Evolutionary conservation across 176 grass and related monocot species (phyloP), one percentile per base, ranked within the genome.

Genomic region (Canna indica): DNA sequence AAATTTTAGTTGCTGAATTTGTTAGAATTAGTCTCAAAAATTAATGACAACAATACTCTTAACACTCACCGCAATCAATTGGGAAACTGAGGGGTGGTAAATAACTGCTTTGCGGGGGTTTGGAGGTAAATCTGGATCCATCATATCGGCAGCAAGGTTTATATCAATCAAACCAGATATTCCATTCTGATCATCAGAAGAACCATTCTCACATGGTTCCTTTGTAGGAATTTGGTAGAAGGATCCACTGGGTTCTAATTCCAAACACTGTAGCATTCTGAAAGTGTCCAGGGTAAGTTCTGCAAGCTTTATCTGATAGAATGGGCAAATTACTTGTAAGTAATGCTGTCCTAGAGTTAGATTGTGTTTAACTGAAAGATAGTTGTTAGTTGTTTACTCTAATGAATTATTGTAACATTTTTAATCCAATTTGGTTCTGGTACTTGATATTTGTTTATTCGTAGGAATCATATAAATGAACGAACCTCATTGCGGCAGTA

Each of bases 61-160:
- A 45, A 27, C 52, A 47, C 87, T 71, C 80, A 99, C 95, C 47
- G 95, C 87, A 81, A 99, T 85, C 79, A 94, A 84, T 78, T 90
- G 90, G 73, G 95, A 80, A 2, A 80, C 87, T 38, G 82, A 83
- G 58, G 95, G 95, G 69, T 81, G 95, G 71, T 90, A 99, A 90
- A 99, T 84, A 58, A 94, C 65, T 54, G 95, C 86, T 71, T 93
- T 99, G 70, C 82, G 84, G 78, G 95, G 95, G 85, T 99, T 99
- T 76, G 81, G 58, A 82, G 90, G 84, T 78, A 90, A 78, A 75
- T 34, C 87, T 90, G 84, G 86, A 76, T 99, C 95, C 47, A 82
- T 76, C 38, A 99, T 90, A 78, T 99, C 95, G 47, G 95, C 35
- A 67, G 95, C 88, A 39, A 99, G 87, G 57, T 90, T 88, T 68